phyloP scores from a whole-genome alignment of 495 filamentous ascomycete genomes.

The Zalerion maritima region DNA sequence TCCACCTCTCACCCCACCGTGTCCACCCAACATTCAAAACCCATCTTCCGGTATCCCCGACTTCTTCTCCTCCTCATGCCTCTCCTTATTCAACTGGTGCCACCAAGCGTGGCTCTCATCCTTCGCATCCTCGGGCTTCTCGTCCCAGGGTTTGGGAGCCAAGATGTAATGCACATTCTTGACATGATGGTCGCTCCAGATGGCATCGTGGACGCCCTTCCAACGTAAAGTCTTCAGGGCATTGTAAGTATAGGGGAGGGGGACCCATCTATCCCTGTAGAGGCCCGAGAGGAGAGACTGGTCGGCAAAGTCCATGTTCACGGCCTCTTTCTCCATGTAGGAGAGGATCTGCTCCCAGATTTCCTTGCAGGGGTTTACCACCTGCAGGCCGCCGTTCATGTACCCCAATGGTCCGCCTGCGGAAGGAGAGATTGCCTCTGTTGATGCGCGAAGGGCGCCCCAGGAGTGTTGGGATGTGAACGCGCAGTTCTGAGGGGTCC shows the following conservation, averaged over 20 bases:
- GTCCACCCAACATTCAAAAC: slow-evolving; percentile 1
- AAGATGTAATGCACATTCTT: slow-evolving; percentile 74
- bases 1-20: no score
- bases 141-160: slow-evolving; percentile 72
- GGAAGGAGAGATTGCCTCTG: slow-evolving; percentile 41
- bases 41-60: slow-evolving; percentile 26
- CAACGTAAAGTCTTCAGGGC: slow-evolving; percentile 64
- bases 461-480: slow-evolving; percentile 55
- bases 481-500: slow-evolving; percentile 60
- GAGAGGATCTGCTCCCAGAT: slow-evolving; percentile 42
- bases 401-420: slow-evolving; percentile 45
- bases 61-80: slow-evolving; percentile 34
- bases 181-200: slow-evolving; percentile 63
- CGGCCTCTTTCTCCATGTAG: slow-evolving; percentile 27
- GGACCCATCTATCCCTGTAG: slow-evolving; percentile 54
- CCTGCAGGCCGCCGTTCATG: slow-evolving; percentile 60
- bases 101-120: slow-evolving; percentile 54
- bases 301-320: slow-evolving; percentile 58
- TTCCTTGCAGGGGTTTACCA: slow-evolving; percentile 46
- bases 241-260: slow-evolving; percentile 68
- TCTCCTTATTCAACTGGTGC: slow-evolving; percentile 41
- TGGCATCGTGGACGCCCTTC: slow-evolving; percentile 49
- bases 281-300: slow-evolving; percentile 55
- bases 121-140: slow-evolving; percentile 24
- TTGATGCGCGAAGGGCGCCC: slow-evolving; percentile 7